Base-by-base conservation (phyloP, 441 rosid species). In the Geranium incanum region DNA sequence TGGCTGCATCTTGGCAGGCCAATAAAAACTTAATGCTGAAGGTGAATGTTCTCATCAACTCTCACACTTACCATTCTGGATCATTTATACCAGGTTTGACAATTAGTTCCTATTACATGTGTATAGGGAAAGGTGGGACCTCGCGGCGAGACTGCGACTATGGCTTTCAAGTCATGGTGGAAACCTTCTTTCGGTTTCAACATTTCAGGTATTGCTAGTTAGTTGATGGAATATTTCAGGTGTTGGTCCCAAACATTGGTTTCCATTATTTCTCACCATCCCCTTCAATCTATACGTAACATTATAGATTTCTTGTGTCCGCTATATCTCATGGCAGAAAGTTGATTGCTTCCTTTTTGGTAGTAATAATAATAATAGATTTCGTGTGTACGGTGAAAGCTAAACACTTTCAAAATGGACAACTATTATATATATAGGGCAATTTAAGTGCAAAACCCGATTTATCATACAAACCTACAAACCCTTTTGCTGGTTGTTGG, bases 101-200 rank as follows among this genome's bases (percentile, higher is more conserved):
- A 28, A 55, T 15, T 55, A 3, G 18, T 55, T 15, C 9, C 9
- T 16, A 37, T 66, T 63, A 38, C 4, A 57, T 69, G n/a, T 66
- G 76, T 83, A 69, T 82, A 94, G 98, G 97, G 93, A 69, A 94
- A 94, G 88, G 39, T 86, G 37, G 98, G 98, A 74, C 88, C 97
- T 77, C 79, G 76, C n/a, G 85, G 95, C 84, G 90, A 97, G 68
- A 84, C 97, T 28, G 67, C 89, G 8, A 78, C 88, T 19, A 72
- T 94, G 83, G 95, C 97, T 67, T 89, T 90, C 82, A 94, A 91
- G 85, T 94, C 97, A 13, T 94, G 98, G 98, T 94, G 96, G 98
- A 89, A 90, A 79, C 97, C 97, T 15, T 82, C 98, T 6, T 94
- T 91, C 50, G 85, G 97, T 41, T 91, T 90, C 85, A 88, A 82